These are phyloP conservation scores for Fraxinus floribunda DNA, from an alignment of 305 asterid genomes.

Conservation along the genomic window DNA sequence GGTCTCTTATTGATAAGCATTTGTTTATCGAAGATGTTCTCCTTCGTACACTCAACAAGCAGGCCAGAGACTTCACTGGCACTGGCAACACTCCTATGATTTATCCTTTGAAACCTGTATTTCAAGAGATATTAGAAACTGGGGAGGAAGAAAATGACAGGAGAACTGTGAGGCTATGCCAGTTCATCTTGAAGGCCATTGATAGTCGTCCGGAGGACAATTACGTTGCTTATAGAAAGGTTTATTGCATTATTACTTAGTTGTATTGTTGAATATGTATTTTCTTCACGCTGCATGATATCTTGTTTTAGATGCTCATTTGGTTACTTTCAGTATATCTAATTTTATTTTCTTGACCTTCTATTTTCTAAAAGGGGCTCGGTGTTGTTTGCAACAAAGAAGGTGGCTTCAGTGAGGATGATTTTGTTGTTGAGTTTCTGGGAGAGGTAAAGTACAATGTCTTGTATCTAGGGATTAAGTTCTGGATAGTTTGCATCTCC, in stretches of 20 bases:
- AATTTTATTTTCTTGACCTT: conserved; percentile 26
- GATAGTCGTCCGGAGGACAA: conserved; percentile 88
- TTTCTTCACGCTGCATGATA: background rate
- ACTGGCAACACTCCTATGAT: conserved; percentile 88
- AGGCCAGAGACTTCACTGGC: conserved; percentile 83
- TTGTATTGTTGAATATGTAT: conserved; percentile 1
- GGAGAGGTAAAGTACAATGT: conserved; percentile 74
- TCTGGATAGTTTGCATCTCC: background rate
- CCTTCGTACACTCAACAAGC: conserved; percentile 78
- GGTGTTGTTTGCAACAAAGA: conserved; percentile 98
- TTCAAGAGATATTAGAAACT: conserved; percentile 64
- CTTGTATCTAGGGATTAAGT: background rate
- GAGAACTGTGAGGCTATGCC: conserved; percentile 63
- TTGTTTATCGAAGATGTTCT: conserved; percentile 89
- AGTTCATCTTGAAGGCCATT: conserved; percentile 70
- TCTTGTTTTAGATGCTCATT: conserved; percentile 12
- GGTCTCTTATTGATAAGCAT: conserved; percentile 84
- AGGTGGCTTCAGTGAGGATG: conserved; percentile 89
- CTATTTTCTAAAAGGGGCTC: conserved; percentile 64
- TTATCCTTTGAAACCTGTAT: conserved; percentile 74
- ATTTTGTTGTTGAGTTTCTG: conserved; percentile 93
- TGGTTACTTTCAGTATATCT: conserved; percentile 1
- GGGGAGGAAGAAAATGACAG: conserved; percentile 66
- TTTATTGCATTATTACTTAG: conserved; percentile 25
- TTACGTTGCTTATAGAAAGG: conserved; percentile 98